Evolutionary conservation across 2,329 filamentous ascomycete species (phyloP).

Genomic region (Claviceps cyperi): DNA sequence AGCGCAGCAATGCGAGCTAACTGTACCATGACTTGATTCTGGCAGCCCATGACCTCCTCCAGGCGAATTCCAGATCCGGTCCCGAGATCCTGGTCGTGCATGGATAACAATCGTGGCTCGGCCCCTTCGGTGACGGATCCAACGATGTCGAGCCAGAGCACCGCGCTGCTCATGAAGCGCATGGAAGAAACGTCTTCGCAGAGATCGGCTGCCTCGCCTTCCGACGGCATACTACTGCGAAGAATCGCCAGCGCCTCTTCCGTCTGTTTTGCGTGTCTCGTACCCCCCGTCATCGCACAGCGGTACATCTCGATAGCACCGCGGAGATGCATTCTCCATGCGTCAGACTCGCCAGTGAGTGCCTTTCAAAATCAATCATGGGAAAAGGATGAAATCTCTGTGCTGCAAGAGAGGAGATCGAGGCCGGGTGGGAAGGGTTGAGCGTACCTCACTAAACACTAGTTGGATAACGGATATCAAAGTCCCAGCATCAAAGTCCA

Average conservation of each 20-base stretch:
- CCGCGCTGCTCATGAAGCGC: conserved; percentile 8
- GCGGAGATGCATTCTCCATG: not conserved
- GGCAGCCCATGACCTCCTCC: conserved; percentile 11
- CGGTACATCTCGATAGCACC: not conserved
- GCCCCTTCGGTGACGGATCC: conserved; percentile 7
- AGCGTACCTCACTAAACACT: not conserved
- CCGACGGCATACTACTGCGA: conserved; percentile 8
- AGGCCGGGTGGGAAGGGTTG: no score
- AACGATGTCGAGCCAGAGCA: conserved; percentile 12
- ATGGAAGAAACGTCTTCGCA: conserved; percentile 5
- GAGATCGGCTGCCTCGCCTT: conserved; percentile 11
- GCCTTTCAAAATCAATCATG: not conserved
- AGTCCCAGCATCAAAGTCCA: not conserved
- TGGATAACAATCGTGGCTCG: conserved; percentile 4
- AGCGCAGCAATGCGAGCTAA: conserved; percentile 9
- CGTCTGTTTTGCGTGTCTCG: not conserved
- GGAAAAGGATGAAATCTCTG: not conserved
- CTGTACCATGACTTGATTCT: conserved; percentile 8
- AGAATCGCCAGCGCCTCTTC: not conserved
- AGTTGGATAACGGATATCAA: not conserved
- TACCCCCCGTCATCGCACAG: not conserved
- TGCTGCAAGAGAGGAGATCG: not conserved
- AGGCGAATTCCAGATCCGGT: conserved; percentile 8
- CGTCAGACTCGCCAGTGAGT: not conserved
- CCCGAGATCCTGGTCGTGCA: conserved; percentile 6